Base-by-base conservation (phyloP, 2,329 filamentous ascomycete genomes). In the Diaporthe helianthi region DNA sequence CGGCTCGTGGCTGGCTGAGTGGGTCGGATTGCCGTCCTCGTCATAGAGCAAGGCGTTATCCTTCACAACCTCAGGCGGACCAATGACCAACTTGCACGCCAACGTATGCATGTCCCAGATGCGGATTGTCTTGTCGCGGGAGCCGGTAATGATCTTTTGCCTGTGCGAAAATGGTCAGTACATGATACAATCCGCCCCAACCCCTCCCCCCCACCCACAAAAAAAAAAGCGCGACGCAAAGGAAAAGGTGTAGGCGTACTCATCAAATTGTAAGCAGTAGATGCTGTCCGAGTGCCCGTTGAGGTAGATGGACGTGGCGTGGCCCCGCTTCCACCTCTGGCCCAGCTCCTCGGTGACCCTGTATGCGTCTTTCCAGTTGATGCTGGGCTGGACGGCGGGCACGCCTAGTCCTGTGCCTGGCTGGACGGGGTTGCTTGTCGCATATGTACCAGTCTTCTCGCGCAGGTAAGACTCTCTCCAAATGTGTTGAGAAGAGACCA, bases 191-290 rank as follows among this genome's bases (percentile, higher is more conserved):
- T 19, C n/a, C n/a, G n/a, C n/a, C n/a, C n/a, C 6, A 38, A 38
- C 31, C 33, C 33, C 31, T 10, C 33, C 33, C 51, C 7, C 17
- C 29, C 8, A 10, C 4, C 29, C 29, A 47, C 6, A n/a, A n/a
- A n/a, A n/a, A n/a, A n/a, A n/a, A n/a, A n/a, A n/a, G n/a, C 5
- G 36, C 54, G 31, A 24, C 3, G 17, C 51, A 29, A 53, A 38
- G 7, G 22, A 60, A 19, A 13, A 26, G 33, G 8, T 13, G 46
- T 8, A 15, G 26, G 83, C 90, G 75, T 86, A 94, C 91, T 98
- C 95, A 79, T 99, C 96, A 78, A 98, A 99, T 78, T 99, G 96
- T 68, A 97, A 88, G 80, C 96, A 99, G 82, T 99, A 99, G 69
- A 99, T 97, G 73, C 94, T 98, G 79, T 99, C 96, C 31, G 90